Evolutionary conservation across 352 stramenopile genomes (phyloP), one percentile per base, ranked within the genome.

Genomic region (Pilasporangium apinafurcum): DNA sequence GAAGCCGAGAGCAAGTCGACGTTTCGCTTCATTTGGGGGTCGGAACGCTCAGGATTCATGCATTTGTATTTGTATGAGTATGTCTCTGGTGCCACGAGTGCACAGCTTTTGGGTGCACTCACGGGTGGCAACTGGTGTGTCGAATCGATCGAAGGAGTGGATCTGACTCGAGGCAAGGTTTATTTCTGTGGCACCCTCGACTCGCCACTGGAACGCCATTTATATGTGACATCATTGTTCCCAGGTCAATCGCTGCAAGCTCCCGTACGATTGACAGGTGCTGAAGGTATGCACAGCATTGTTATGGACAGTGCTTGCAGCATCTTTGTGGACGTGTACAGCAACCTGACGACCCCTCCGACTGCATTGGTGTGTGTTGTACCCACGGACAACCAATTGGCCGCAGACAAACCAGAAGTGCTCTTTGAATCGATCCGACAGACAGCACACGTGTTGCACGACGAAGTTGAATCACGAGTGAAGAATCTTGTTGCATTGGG

Each of bases 61-160:
- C 95, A 98, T 47, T 58, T 98, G 35, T 98, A 98, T 66, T 61
- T 98, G 42, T 98, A 98, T 62, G 93, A 94, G 46, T 98, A 85
- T 51, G 60, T 54, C 27, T 47, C 70, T 24, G 49, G 59, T 18
- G 58, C 62, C 3, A 38, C 46, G 1, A 56, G 40, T 22, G 62
- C 72, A 7, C 59, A 72, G 26, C 48, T 82, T 7, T 40, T 93
- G 22, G 74, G 69, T 1, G 53, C 78, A 27, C 57, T 93, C 20
- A 93, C 81, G 28, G 65, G 58, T 24, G 82, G 80, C 22, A 46
- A 69, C 8, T 89, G 77, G 73, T 78, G 64, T 51, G 78, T 92
- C 25, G 83, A 92, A 48, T 89, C 80, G 30, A 81, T 93, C 37
- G 79, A 92, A 37, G 79, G 80, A 12, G 65, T 93, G 24, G 79